A percentile compares a stretch with the other conserved stretches of the same genome.
These are phyloP conservation scores for Aspergillus ibericus DNA, from an alignment of 2,329 filamentous ascomycete genomes.

Conservation along the genomic window DNA sequence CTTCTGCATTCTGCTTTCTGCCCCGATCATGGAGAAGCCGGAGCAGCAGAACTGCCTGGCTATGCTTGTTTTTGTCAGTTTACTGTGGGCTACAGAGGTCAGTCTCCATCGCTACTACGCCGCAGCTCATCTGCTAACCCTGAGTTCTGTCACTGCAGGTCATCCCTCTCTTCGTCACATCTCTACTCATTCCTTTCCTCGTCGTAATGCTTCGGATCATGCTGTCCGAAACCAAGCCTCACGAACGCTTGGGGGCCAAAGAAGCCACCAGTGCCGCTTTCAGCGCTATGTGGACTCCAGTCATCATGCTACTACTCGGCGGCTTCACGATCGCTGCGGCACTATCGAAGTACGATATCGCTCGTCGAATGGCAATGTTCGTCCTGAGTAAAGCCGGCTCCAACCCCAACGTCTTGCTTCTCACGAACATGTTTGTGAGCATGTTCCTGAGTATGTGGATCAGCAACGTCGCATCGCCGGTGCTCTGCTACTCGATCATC, in stretches of 20 bases:
- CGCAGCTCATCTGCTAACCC: conserved; percentile 10
- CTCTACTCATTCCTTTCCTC: conserved; percentile 87
- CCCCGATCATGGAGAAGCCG: conserved; percentile 79
- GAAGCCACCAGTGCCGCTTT: conserved; percentile 83
- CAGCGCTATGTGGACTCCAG: conserved; percentile 96
- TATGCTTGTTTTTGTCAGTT: conserved; percentile 86
- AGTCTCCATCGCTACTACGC: conserved; percentile 22
- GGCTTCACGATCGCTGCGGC: conserved; percentile 96
- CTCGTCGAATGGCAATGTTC: conserved; percentile 94
- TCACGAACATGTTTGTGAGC: conserved; percentile 99
- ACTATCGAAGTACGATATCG: conserved; percentile 94
- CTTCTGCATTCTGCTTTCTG: conserved; percentile 71
- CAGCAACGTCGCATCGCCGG: conserved; percentile 94
- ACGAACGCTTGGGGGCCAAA: conserved; percentile 73
- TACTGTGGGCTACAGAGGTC: conserved; percentile 95
- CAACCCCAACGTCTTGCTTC: conserved; percentile 78
- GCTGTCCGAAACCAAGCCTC: conserved; percentile 69
- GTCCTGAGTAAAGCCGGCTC: conserved; percentile 96
- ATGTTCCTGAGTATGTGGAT: conserved; percentile 99
- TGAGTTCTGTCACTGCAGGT: conserved; percentile 55
- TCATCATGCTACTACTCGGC: conserved; percentile 95
- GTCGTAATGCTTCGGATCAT: conserved; percentile 85
- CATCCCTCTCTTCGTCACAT: conserved; percentile 95
- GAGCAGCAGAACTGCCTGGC: conserved; percentile 97
- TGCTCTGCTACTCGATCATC: conserved; percentile 96